phyloP scores from a whole-genome alignment of 305 asterid species.

The Striga hermonthica region DNA sequence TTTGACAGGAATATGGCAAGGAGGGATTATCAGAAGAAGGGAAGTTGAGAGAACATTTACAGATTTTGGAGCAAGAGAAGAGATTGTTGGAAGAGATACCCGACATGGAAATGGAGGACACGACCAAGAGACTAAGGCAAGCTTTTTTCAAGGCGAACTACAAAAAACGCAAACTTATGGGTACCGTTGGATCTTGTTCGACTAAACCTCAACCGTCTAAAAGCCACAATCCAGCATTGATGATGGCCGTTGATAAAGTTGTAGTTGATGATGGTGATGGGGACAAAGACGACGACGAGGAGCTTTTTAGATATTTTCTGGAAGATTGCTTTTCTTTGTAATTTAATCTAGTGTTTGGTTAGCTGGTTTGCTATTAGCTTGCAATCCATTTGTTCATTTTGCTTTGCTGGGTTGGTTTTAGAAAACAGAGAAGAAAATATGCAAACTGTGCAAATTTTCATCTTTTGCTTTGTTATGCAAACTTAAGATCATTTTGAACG shows the following conservation, averaged over 20 bases:
- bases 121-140: constrained; percentile 72
- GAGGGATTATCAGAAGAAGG: constrained; percentile 32
- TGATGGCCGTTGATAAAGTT: constrained; percentile 2
- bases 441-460: too few relatives aligned
- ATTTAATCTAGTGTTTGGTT: constrained; percentile 5
- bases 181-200: constrained; percentile 26
- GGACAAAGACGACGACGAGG: constrained; percentile 46
- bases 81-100: constrained; percentile 59
- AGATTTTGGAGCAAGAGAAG: constrained; percentile 53
- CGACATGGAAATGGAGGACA: constrained; percentile 57
- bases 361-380: background rate
- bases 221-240: background rate
- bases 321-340: constrained; percentile 41
- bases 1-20: constrained; percentile 46
- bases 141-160: constrained; percentile 80
- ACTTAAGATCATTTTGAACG: too few relatives aligned
- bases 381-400: background rate
- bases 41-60: constrained; percentile 44
- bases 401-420: too few relatives aligned
- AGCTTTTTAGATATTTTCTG: constrained; percentile 36
- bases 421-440: too few relatives aligned
- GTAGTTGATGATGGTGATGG: background rate
- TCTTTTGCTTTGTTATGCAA: too few relatives aligned
- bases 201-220: constrained; percentile 16
- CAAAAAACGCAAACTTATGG: constrained; percentile 67